A percentile compares a stretch with the other conserved stretches of the same genome.
phyloP scores from a whole-genome alignment of 768 basidiomycete genomes.

The Lentinula guzmanii region DNA sequence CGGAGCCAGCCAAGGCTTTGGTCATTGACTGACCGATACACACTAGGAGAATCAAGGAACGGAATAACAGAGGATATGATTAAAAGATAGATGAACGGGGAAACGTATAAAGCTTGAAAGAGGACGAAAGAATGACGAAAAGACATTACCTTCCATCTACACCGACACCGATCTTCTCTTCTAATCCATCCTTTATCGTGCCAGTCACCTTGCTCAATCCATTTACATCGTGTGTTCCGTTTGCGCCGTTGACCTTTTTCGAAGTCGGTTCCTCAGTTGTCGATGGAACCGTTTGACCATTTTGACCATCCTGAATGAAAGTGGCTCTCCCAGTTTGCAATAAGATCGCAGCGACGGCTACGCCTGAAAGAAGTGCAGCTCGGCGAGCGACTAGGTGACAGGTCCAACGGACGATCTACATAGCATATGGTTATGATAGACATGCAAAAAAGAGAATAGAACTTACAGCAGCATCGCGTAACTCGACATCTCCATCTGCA shows the following conservation, averaged over 20 bases:
- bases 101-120: not conserved
- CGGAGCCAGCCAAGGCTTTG: too few relatives aligned
- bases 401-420: conserved; percentile 77
- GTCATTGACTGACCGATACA: too few relatives aligned
- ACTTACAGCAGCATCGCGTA: conserved; percentile 51
- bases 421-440: not conserved
- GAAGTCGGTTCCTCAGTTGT: too few relatives aligned
- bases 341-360: conserved; percentile 81
- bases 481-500: conserved; percentile 43
- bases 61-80: too few relatives aligned
- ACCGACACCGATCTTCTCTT: conserved; percentile 68
- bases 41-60: too few relatives aligned
- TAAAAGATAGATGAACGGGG: not conserved
- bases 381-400: conserved; percentile 73
- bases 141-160: conserved; percentile 81
- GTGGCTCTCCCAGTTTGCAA: conserved; percentile 72
- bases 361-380: conserved; percentile 78
- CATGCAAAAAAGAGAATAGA: not conserved
- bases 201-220: not conserved
- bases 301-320: conserved; percentile 32
- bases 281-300: conserved; percentile 16
- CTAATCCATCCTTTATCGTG: conserved; percentile 19
- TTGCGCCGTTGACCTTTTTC: not conserved
- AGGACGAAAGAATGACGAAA: not conserved
- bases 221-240: not conserved